Evolutionary conservation across 1,284 basidiomycete species (phyloP).

Genomic region (Sporisorium exsertum): DNA sequence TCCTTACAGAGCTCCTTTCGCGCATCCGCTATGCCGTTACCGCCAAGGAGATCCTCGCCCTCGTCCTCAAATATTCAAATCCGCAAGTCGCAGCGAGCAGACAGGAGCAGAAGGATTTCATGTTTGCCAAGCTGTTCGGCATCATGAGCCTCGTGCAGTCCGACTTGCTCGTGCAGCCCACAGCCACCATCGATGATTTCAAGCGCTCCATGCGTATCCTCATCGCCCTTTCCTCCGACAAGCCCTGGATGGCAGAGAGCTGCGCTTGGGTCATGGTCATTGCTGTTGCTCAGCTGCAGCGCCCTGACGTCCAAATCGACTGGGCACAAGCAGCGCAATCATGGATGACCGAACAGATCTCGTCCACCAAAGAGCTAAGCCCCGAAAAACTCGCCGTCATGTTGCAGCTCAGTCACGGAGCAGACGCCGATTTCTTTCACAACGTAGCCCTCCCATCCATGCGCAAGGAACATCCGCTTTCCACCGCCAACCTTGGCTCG

Average conservation of each 20-base stretch:
- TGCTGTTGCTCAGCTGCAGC: slow-evolving; percentile 36
- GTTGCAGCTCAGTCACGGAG: slow-evolving; percentile 73
- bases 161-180: slow-evolving; percentile 77
- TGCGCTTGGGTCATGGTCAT: slow-evolving; percentile 79
- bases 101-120: slow-evolving; percentile 89
- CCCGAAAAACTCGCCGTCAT: slow-evolving; percentile 88
- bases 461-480: slow-evolving; percentile 79
- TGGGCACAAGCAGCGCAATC: slow-evolving; percentile 50
- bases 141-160: slow-evolving; percentile 73
- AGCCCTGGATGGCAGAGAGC: slow-evolving; percentile 91
- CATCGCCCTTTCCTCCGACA: slow-evolving; percentile 80
- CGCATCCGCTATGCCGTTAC: slow-evolving; percentile 79
- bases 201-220: slow-evolving; percentile 77
- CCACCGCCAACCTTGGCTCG: slow-evolving; percentile 77
- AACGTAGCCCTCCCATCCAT: slow-evolving; percentile 66
- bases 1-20: slow-evolving; percentile 90
- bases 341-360: slow-evolving; percentile 48
- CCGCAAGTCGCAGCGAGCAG: slow-evolving; percentile 75
- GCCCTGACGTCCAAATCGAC: slow-evolving; percentile 8
- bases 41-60: slow-evolving; percentile 71
- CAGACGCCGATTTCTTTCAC: slow-evolving; percentile 49
- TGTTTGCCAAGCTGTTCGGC: slow-evolving; percentile 93
- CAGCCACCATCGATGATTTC: slow-evolving; percentile 75
- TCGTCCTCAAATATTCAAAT: slow-evolving; percentile 60
- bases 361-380: slow-evolving; percentile 75